phyloP scores from a whole-genome alignment of 1,139 yeast genomes.

The Candida gigantensis region DNA sequence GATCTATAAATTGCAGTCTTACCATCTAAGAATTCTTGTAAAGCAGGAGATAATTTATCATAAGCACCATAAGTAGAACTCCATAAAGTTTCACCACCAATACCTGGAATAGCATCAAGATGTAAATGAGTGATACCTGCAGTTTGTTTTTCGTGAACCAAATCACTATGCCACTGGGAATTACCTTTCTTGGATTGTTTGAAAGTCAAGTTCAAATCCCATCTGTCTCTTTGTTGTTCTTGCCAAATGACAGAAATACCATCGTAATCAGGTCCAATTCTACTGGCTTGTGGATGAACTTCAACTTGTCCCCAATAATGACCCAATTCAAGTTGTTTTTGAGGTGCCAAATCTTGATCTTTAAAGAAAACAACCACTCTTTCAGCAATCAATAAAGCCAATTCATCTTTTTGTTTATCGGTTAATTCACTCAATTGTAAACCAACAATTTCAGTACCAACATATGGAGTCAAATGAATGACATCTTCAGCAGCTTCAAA shows the following conservation, averaged over 20 bases:
- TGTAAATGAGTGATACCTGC: constrained; percentile 40
- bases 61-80: constrained; percentile 40
- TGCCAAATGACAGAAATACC: constrained; percentile 59
- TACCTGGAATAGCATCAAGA: constrained; percentile 33
- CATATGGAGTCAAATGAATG: constrained; percentile 42
- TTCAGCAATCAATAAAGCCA: constrained; percentile 43
- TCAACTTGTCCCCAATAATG: constrained; percentile 45
- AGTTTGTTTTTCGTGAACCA: constrained; percentile 31
- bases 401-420: constrained; percentile 53
- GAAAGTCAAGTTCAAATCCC: constrained; percentile 26
- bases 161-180: constrained; percentile 38
- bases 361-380: constrained; percentile 45
- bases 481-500: constrained; percentile 53
- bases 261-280: constrained; percentile 22
- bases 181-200: constrained; percentile 33
- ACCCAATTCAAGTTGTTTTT: constrained; percentile 46
- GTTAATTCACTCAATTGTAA: constrained; percentile 48
- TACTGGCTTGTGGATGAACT: constrained; percentile 40
- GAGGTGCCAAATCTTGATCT: constrained; percentile 44
- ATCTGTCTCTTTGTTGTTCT: constrained; percentile 32
- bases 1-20: constrained; percentile 36
- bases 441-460: constrained; percentile 57
- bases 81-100: constrained; percentile 42
- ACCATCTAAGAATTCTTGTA: constrained; percentile 37
- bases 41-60: constrained; percentile 37